phyloP scores from a whole-genome alignment of 148 eudicot species.

The Amaranthus hypochondriacus region DNA sequence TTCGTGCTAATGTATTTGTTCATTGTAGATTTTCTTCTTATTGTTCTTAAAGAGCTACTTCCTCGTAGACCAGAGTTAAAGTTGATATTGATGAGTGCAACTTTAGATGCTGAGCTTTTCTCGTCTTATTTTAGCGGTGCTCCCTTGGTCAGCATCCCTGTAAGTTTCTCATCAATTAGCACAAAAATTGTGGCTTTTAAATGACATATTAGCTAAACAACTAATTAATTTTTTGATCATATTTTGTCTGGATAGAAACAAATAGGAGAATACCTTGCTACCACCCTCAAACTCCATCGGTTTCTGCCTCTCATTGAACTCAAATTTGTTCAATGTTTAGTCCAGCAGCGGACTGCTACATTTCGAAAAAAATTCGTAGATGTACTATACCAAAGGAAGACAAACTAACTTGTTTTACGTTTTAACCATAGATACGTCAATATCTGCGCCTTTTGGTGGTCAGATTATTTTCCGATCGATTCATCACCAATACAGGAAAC shows the following conservation, averaged over 20 bases:
- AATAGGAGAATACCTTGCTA: not conserved
- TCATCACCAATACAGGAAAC: too few species aligned
- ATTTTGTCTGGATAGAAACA: not conserved
- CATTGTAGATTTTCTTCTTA: constrained; percentile 81
- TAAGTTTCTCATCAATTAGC: constrained; percentile 29
- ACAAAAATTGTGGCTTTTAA: not conserved
- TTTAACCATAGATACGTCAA: not conserved
- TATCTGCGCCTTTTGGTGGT: not conserved
- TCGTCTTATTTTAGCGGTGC: constrained; percentile 87
- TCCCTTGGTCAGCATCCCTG: constrained; percentile 70
- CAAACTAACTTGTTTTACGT: not conserved
- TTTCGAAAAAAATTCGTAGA: not conserved
- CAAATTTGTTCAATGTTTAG: not conserved
- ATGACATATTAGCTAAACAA: not conserved
- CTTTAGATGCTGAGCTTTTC: constrained; percentile 92
- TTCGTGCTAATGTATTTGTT: constrained; percentile 13
- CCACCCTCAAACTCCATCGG: not conserved
- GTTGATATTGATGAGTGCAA: constrained; percentile 97
- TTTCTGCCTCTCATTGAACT: not conserved
- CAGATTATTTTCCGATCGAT: not conserved
- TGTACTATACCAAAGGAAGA: not conserved
- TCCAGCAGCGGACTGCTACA: too few species aligned
- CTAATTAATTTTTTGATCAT: not conserved
- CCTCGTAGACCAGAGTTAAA: constrained; percentile 83
- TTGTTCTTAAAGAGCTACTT: constrained; percentile 90